Conservation (phyloP, 2,329 filamentous ascomycete genomes). For the Nothophoma quercina region DNA sequence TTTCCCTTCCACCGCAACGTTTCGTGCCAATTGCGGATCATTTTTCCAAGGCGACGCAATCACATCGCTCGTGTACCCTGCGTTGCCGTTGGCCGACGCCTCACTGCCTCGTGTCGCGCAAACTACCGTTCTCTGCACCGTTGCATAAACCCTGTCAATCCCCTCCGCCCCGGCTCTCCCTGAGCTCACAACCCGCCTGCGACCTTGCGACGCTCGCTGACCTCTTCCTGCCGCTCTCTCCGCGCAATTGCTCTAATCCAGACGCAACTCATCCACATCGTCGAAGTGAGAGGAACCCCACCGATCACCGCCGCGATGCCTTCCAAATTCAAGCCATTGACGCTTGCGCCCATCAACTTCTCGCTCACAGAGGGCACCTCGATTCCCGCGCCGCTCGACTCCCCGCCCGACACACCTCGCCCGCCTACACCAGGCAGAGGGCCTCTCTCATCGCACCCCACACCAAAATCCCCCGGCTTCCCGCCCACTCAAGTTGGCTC, state of each 20-base stretch:
- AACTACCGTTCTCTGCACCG: conserved; percentile 17
- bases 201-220: conserved; percentile 23
- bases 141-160: conserved; percentile 31
- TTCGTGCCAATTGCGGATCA: neutral
- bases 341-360: conserved; percentile 50
- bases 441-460: conserved; percentile 52
- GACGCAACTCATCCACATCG: conserved; percentile 18
- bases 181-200: conserved; percentile 37
- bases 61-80: conserved; percentile 1
- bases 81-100: conserved; percentile 6
- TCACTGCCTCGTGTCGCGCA: conserved; percentile 22
- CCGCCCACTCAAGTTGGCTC: conserved; percentile 29
- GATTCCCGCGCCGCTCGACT: conserved; percentile 51
- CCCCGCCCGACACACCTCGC: conserved; percentile 48
- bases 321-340: conserved; percentile 47
- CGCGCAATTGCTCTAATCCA: conserved; percentile 25
- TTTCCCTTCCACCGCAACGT: neutral
- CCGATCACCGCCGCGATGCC: conserved; percentile 33
- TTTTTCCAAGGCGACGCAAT: conserved; percentile 6
- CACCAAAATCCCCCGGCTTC: conserved; percentile 42
- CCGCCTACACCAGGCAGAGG: conserved; percentile 50
- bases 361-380: conserved; percentile 53
- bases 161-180: conserved; percentile 39
- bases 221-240: conserved; percentile 24
- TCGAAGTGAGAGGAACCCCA: conserved; percentile 2